A percentile compares a stretch with the other conserved stretches of the same genome.
Conservation (phyloP, 345 rosid species). For the Citrus mangshanensis region DNA sequence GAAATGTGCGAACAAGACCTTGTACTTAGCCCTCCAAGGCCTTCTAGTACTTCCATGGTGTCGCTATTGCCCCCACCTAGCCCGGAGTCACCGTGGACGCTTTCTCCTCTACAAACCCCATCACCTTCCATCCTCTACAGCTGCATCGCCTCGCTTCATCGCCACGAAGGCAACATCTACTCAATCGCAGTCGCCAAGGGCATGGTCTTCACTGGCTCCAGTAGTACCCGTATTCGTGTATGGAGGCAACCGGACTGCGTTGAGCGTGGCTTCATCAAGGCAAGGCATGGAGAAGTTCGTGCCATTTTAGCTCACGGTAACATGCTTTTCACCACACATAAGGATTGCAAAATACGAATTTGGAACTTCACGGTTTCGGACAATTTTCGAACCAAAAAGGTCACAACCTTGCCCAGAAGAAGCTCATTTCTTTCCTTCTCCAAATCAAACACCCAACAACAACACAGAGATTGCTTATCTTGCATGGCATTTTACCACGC, state of each 20-base stretch:
- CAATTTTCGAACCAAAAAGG: conserved; percentile 29
- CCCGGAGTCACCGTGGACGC: conserved; percentile 48
- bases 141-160: conserved; percentile 49
- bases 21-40: conserved; percentile 36
- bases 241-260: conserved; percentile 47
- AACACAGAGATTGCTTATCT: conserved; percentile 38
- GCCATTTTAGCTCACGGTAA: conserved; percentile 38
- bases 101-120: conserved; percentile 42
- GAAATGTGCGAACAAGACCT: conserved; percentile 32
- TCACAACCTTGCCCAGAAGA: conserved; percentile 34
- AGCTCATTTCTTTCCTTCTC: conserved; percentile 27
- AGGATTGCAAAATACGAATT: conserved; percentile 35
- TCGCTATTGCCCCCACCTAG: conserved; percentile 26
- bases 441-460: conserved; percentile 22
- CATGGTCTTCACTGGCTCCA: conserved; percentile 43
- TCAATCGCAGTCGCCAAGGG: conserved; percentile 46
- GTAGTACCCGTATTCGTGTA: conserved; percentile 39
- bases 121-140: conserved; percentile 46
- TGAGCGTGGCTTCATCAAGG: conserved; percentile 37
- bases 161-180: conserved; percentile 45
- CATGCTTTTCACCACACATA: conserved; percentile 48
- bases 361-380: conserved; percentile 40
- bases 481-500: conserved; percentile 53
- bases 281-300: conserved; percentile 33
- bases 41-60: conserved; percentile 14